phyloP scores from a whole-genome alignment of 2,329 filamentous ascomycete species.

The Botrytis medusae region DNA sequence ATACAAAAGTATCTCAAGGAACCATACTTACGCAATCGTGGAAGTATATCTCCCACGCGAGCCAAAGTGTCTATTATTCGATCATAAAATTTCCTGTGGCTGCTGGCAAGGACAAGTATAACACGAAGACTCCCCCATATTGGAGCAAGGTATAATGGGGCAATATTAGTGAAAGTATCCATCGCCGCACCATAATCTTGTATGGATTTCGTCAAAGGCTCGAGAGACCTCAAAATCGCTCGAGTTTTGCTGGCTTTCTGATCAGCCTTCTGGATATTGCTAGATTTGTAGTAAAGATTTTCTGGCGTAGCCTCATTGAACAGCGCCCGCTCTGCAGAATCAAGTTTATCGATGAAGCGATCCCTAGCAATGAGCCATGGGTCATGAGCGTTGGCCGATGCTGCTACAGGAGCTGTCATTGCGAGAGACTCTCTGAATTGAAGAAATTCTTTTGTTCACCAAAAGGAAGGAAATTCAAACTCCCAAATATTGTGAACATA shows the following conservation, averaged over 20 bases:
- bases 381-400: background rate
- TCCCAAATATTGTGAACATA: background rate
- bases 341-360: background rate
- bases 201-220: background rate
- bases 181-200: background rate
- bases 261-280: background rate
- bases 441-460: rapidly evolving
- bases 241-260: background rate
- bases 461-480: background rate
- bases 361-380: conserved; percentile 12
- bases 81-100: conserved; percentile 9
- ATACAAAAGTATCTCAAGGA: background rate
- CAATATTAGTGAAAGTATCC: background rate
- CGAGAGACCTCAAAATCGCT: background rate
- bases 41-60: background rate
- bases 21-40: background rate
- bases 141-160: background rate
- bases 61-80: conserved; percentile 11
- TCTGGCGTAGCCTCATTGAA: conserved; percentile 3
- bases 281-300: background rate
- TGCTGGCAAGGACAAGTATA: background rate
- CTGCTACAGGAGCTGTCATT: background rate
- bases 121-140: background rate
- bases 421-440: no score
- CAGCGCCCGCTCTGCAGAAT: background rate